These are phyloP conservation scores for Scheffersomyces lignicola DNA, from an alignment of 1,139 yeast species.

Conservation along the genomic window DNA sequence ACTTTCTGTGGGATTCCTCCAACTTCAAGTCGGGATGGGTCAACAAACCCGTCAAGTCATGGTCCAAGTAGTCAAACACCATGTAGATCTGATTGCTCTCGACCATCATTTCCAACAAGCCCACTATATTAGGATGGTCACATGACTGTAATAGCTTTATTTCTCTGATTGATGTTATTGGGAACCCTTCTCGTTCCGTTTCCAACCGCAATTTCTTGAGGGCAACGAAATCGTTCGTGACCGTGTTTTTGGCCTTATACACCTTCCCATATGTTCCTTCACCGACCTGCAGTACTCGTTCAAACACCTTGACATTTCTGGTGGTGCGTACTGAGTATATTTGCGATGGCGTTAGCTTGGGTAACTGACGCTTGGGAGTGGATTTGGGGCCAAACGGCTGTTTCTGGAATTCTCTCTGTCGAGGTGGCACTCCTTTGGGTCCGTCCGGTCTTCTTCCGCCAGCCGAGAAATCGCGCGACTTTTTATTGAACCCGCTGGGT, in stretches of 20 bases:
- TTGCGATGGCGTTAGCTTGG: conserved; percentile 23
- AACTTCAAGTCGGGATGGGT: conserved; percentile 72
- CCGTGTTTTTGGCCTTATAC: conserved; percentile 59
- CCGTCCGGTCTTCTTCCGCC: conserved; percentile 7
- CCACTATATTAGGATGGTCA: conserved; percentile 78
- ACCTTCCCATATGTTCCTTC: conserved; percentile 54
- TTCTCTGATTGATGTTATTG: conserved; percentile 93
- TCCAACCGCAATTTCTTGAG: conserved; percentile 82
- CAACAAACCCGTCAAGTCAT: conserved; percentile 85
- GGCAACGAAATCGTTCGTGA: conserved; percentile 77
- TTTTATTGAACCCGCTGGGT: conserved; percentile 11
- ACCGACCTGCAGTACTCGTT: conserved; percentile 47
- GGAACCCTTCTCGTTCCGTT: conserved; percentile 90
- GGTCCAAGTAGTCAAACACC: conserved; percentile 93
- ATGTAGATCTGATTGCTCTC: conserved; percentile 77
- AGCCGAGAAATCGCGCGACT: neutral
- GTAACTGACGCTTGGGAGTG: neutral
- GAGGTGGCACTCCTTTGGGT: conserved; percentile 3
- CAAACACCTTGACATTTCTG: conserved; percentile 31
- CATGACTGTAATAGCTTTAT: conserved; percentile 85
- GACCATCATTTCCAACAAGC: conserved; percentile 86
- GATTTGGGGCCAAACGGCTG: no score
- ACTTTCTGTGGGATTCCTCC: conserved; percentile 70
- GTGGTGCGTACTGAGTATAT: conserved; percentile 33
- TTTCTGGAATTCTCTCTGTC: neutral